Base-by-base conservation (phyloP, 257 asterid species). In the Perilla frutescens region DNA sequence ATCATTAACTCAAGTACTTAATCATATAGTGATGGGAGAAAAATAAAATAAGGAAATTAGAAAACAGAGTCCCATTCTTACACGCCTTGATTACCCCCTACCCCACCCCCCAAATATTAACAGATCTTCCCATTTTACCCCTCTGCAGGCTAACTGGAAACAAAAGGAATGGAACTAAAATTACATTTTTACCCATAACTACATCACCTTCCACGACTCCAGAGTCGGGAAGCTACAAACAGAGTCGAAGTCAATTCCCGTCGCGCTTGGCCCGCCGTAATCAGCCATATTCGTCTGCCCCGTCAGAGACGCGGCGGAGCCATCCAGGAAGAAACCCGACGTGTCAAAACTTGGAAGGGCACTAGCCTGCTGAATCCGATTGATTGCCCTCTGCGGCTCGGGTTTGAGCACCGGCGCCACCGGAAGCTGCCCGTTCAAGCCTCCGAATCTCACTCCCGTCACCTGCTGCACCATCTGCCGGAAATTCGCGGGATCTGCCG, bases 381-480 rank as follows among this genome's bases (percentile, higher is more conserved):
- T 60, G 36, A 55, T 36, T 32, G 65, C 36, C 55, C 91, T 84
- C 31, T 86, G 84, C 1, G 96, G 96, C 81, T 90, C 93, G 8
- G 91, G 96, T 74, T 84, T 92, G 48, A 86, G 15, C 66, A 89
- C 62, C 36, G 85, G 73, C 15, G 81, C 62, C 45, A 58, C 61
- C 57, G 84, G 68, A 36, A 81, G 41, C 74, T 70, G 81, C 0
- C 73, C 87, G 72, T 60, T 73, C 43, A 75, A 45, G 9, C 89
- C 90, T 15, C 77, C 54, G 74, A 89, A 74, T 10, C 86, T 82
- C 54, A 82, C 87, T 1, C 98, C 98, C 1, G 97, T 93, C 58
- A 93, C 94, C 81, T 93, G 87, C 88, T 93, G 98, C 81, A 93
- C 98, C 96, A 93, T 89, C 88, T 84, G 90, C 68, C 97, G 73